Percentiles rank a stretch among this genome's conserved stretches.
These are phyloP conservation scores for Allantophomopsis lycopodina DNA, from an alignment of 2,329 filamentous ascomycete species.

Conservation along the genomic window DNA sequence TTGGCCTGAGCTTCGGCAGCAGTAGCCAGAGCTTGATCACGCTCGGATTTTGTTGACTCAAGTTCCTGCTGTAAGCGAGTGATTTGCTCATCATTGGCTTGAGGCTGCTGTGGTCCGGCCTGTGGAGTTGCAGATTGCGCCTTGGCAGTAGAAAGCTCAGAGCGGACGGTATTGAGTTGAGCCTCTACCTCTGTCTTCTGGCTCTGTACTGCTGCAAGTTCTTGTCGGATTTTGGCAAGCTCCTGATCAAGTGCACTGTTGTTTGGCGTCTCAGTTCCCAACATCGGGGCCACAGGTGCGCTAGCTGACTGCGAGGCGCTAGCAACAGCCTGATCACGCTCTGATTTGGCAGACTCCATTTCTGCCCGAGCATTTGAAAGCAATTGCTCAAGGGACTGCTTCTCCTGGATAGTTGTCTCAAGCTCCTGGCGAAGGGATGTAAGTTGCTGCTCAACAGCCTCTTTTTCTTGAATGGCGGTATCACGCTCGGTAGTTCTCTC, in stretches of 20 bases:
- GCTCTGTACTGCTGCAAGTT: slow-evolving; percentile 50
- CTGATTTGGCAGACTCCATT: slow-evolving; percentile 25
- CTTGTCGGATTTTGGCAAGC: slow-evolving; percentile 33
- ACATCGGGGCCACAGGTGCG: slow-evolving; percentile 7
- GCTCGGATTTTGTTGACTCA: slow-evolving; percentile 43
- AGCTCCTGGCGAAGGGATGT: slow-evolving; percentile 31
- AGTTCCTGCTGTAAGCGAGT: slow-evolving; percentile 42
- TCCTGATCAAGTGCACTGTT: slow-evolving; percentile 33
- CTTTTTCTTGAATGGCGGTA: slow-evolving; percentile 25
- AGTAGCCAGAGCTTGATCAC: slow-evolving; percentile 32
- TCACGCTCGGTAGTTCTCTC: slow-evolving; percentile 31
- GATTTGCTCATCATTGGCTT: slow-evolving; percentile 34
- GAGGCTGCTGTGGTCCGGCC: slow-evolving; percentile 26
- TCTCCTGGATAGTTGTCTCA: slow-evolving; percentile 24
- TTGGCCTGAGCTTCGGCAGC: slow-evolving; percentile 13
- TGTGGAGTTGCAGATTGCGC: slow-evolving; percentile 41
- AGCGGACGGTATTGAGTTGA: slow-evolving; percentile 38
- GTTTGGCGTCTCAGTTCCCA: slow-evolving; percentile 32
- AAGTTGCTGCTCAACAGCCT: slow-evolving; percentile 19
- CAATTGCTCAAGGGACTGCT: slow-evolving; percentile 18
- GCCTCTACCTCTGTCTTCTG: slow-evolving; percentile 59
- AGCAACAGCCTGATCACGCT: slow-evolving; percentile 28
- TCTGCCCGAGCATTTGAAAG: slow-evolving; percentile 21
- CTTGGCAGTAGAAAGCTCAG: slow-evolving; percentile 47
- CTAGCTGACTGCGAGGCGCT: slow-evolving; percentile 10